phyloP scores from a whole-genome alignment of 495 filamentous ascomycete species.

The Penicillium flavigenum region DNA sequence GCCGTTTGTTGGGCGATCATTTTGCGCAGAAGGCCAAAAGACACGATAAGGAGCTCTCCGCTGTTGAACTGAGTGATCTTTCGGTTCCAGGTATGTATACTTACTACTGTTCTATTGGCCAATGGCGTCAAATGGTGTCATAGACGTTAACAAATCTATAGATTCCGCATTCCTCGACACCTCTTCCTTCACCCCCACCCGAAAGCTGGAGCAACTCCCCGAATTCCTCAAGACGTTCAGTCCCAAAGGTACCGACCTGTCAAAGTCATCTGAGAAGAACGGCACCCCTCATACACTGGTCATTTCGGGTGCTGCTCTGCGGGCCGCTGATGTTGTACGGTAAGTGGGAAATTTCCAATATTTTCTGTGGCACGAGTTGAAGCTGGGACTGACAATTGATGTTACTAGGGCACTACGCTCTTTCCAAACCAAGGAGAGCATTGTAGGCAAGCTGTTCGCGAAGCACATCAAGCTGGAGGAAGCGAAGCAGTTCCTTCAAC shows the following conservation, averaged over 20 bases:
- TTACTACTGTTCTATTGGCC: not conserved
- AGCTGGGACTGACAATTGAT: slow-evolving; percentile 10
- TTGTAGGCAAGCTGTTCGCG: slow-evolving; percentile 89
- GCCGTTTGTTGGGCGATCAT: slow-evolving; percentile 79
- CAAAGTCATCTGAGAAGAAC: slow-evolving; percentile 61
- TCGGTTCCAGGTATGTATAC: slow-evolving; percentile 69
- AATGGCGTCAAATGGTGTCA: not conserved
- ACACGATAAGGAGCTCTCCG: slow-evolving; percentile 76
- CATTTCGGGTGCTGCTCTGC: slow-evolving; percentile 71
- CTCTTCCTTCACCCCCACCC: slow-evolving; percentile 61
- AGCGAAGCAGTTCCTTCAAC: slow-evolving; percentile 71
- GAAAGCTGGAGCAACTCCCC: slow-evolving; percentile 69
- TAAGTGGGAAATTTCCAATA: slow-evolving; percentile 30
- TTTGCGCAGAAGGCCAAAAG: slow-evolving; percentile 72
- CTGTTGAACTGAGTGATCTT: slow-evolving; percentile 78
- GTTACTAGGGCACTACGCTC: slow-evolving; percentile 61
- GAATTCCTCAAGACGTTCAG: slow-evolving; percentile 70
- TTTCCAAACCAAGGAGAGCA: slow-evolving; percentile 73
- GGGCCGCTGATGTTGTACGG: slow-evolving; percentile 78
- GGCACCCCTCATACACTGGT: slow-evolving; percentile 87
- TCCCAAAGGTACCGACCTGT: slow-evolving; percentile 48
- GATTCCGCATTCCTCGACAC: slow-evolving; percentile 67
- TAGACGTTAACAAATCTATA: slow-evolving; percentile 29
- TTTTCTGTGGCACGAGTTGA: not conserved
- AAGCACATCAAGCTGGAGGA: slow-evolving; percentile 97